Evolutionary conservation across 805 yeast genomes (phyloP), one percentile per base, ranked within the genome.

Genomic region (Hanseniaspora nectarophila): DNA sequence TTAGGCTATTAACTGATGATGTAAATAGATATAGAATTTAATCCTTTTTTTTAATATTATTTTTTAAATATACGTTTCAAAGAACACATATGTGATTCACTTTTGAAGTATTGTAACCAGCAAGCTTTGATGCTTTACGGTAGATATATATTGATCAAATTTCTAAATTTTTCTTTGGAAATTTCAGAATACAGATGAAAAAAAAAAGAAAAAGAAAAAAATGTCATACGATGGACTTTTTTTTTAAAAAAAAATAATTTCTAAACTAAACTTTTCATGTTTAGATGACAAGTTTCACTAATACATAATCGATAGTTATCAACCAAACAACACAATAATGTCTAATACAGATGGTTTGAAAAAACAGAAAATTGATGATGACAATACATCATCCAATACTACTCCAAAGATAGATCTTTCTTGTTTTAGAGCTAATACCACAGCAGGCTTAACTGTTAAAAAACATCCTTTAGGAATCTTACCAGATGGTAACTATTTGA

Each of bases 391-490:
- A 5, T 8, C 7, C 7, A 20, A 20, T 26, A 50, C 51, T 20
- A 43, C 29, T 15, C 43, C 28, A n/a, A 52, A 40, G 42, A 9
- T 35, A 10, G 45, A 45, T 21, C 55, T 56, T 1, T 54, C 54
- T 34, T 51, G 54, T 16, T 54, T 52, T n/a, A 42, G 45, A 21
- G 53, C 38, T 4, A 49, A 49, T 34, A 50, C 53, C 26, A 54
- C 54, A n/a, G 34, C 48, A 8, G 55, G 44, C 38, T 40, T 70
- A 2, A 57, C 66, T 2, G 63, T 71, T 9, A 63, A 71, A 20
- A 69, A 70, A 49, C 94, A 85, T 60, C 94, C 94, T 1, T 65
- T 85, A 29, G 82, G 82, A 47, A 80, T 85, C 15, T 77, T 74
- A 60, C 95, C 95, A 0, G 66, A 75, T n/a, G 95, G 94, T 4